A percentile compares a stretch with the other conserved stretches of the same genome.
These are phyloP conservation scores for Canavalia gladiata DNA, from an alignment of 306 rosid species.

Conservation along the genomic window DNA sequence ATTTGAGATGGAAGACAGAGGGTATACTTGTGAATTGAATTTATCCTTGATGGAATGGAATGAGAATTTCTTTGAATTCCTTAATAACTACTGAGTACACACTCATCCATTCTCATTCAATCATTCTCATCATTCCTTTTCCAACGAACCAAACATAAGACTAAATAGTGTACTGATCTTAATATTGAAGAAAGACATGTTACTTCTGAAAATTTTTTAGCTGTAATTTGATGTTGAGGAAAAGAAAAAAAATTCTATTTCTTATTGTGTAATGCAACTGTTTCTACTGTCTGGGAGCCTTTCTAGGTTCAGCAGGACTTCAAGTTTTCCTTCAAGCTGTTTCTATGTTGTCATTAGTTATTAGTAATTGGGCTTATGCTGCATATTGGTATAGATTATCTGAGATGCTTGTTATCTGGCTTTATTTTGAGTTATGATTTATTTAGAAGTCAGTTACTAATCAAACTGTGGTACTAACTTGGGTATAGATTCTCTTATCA, in stretches of 20 bases:
- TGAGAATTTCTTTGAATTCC: conserved; percentile 27
- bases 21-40: conserved; percentile 9
- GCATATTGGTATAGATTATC: background rate
- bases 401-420: background rate
- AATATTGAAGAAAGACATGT: conserved; percentile 8
- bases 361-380: conserved; percentile 2
- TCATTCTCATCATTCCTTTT: background rate
- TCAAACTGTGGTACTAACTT: conserved; percentile 25
- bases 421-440: conserved; percentile 1
- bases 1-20: conserved; percentile 24
- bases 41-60: conserved; percentile 23
- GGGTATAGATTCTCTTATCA: conserved; percentile 27
- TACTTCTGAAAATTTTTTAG: conserved; percentile 2
- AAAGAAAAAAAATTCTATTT: background rate
- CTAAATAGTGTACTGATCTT: background rate
- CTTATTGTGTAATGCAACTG: conserved; percentile 22
- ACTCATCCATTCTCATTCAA: background rate
- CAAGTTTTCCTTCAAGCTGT: conserved; percentile 41
- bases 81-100: conserved; percentile 3
- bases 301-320: conserved; percentile 32
- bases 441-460: conserved; percentile 10
- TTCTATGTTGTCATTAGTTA: conserved; percentile 33
- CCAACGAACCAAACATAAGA: background rate
- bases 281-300: conserved; percentile 21
- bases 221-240: conserved; percentile 20